Conservation (phyloP, 345 rosid genomes). For the Citrus unshiu region DNA sequence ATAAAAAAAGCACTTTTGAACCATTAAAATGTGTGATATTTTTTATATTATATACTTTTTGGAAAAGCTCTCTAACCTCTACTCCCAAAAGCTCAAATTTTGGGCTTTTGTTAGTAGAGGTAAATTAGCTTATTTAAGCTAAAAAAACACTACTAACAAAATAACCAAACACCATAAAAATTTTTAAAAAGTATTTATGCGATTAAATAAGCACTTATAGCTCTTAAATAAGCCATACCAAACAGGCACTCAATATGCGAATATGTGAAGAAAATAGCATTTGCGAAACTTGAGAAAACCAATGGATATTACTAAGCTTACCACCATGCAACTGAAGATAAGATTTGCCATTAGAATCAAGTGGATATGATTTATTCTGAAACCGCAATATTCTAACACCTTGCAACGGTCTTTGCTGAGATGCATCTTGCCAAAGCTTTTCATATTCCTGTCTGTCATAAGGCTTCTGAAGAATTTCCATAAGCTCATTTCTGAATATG, state of each 20-base stretch:
- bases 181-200: too few species aligned
- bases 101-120: too few species aligned
- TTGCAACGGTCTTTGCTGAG: conserved; percentile 16
- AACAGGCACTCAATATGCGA: neutral
- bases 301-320: conserved; percentile 16
- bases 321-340: conserved; percentile 50
- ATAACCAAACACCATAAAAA: too few species aligned
- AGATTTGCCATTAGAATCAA: conserved; percentile 27
- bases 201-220: too few species aligned
- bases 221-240: too few species aligned
- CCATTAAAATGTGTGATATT: too few species aligned
- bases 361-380: conserved; percentile 12
- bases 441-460: conserved; percentile 37
- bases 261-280: neutral
- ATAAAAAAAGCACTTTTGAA: too few species aligned
- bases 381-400: conserved; percentile 27
- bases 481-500: conserved; percentile 43
- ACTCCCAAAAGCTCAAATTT: too few species aligned
- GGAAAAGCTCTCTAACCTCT: too few species aligned
- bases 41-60: too few species aligned
- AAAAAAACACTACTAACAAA: too few species aligned
- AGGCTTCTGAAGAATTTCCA: conserved; percentile 42
- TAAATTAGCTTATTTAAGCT: too few species aligned
- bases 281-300: neutral
- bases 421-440: conserved; percentile 26